phyloP scores from a whole-genome alignment of 2,329 filamentous ascomycete genomes.

The Stachybotrys chlorohalonatus region DNA sequence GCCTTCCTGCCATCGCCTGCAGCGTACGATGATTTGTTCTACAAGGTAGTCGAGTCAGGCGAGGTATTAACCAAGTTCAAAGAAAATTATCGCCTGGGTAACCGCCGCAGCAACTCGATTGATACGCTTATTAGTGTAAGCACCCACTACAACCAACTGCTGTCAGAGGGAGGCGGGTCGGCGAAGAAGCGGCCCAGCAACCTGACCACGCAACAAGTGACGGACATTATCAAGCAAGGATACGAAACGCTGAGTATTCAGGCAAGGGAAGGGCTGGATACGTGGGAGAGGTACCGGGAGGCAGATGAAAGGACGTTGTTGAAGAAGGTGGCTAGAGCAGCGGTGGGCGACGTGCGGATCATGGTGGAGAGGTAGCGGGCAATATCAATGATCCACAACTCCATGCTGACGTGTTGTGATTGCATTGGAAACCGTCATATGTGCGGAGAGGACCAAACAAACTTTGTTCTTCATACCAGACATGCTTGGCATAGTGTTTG shows the following conservation, averaged over 20 bases:
- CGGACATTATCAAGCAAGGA: constrained; percentile 87
- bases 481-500: too few relatives aligned
- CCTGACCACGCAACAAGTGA: constrained; percentile 75
- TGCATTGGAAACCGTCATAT: too few relatives aligned
- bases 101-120: constrained; percentile 60
- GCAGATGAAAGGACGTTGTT: constrained; percentile 74
- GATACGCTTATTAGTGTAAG: constrained; percentile 76
- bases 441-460: too few relatives aligned
- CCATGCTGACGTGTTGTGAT: too few relatives aligned
- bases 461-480: too few relatives aligned
- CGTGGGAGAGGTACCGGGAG: constrained; percentile 80
- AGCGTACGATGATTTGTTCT: constrained; percentile 93
- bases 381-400: too few relatives aligned
- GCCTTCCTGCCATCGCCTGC: constrained; percentile 80
- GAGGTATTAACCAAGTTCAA: constrained; percentile 76
- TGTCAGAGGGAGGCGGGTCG: constrained; percentile 45
- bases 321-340: constrained; percentile 78
- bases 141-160: constrained; percentile 77
- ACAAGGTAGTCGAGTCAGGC: constrained; percentile 91
- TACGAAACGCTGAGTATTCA: constrained; percentile 93
- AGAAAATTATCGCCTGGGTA: constrained; percentile 58
- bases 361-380: constrained; percentile 31
- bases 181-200: constrained; percentile 46
- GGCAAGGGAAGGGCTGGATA: constrained; percentile 75
- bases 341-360: constrained; percentile 53